Conservation (phyloP, 2,329 filamentous ascomycete genomes). For the Aspergillus amoenus region DNA sequence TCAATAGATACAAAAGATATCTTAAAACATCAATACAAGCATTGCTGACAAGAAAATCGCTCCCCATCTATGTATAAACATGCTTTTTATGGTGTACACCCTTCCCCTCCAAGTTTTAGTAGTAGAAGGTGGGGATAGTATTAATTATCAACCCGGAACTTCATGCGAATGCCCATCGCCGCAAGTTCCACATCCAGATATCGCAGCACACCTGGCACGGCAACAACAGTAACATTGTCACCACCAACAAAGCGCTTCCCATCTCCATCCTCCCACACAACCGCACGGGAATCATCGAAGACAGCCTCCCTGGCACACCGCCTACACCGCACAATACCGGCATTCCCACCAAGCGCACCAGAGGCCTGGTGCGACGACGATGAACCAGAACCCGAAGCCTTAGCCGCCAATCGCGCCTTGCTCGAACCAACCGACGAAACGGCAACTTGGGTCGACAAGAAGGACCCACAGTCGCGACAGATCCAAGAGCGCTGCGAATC, state of each 20-base stretch:
- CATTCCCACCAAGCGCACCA: conserved; percentile 56
- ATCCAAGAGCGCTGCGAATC: conserved; percentile 90
- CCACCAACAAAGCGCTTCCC: conserved; percentile 84
- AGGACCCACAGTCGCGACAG: conserved; percentile 84
- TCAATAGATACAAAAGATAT: conserved; percentile 16
- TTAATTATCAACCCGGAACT: conserved; percentile 71
- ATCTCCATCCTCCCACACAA: conserved; percentile 84
- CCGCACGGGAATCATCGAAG: conserved; percentile 66
- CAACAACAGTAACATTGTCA: conserved; percentile 85
- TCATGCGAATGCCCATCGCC: conserved; percentile 94
- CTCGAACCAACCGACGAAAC: conserved; percentile 33
- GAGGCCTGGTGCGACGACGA: conserved; percentile 24
- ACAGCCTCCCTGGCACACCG: conserved; percentile 69
- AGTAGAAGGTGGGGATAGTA: not conserved
- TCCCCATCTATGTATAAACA: conserved; percentile 16
- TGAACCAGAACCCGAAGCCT: conserved; percentile 14
- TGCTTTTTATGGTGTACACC: conserved; percentile 13
- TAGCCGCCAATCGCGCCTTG: conserved; percentile 30
- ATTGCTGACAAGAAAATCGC: conserved; percentile 15
- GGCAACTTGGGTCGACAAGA: conserved; percentile 73
- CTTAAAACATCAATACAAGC: conserved; percentile 7
- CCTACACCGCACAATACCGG: conserved; percentile 72
- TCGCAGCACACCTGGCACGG: conserved; percentile 87
- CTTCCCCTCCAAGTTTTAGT: not conserved
- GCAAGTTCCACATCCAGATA: conserved; percentile 93